A percentile compares a stretch with the other conserved stretches of the same genome.
Evolutionary conservation across 1,139 yeast genomes (phyloP).

Genomic region (Citeromyces hawaiiensis): DNA sequence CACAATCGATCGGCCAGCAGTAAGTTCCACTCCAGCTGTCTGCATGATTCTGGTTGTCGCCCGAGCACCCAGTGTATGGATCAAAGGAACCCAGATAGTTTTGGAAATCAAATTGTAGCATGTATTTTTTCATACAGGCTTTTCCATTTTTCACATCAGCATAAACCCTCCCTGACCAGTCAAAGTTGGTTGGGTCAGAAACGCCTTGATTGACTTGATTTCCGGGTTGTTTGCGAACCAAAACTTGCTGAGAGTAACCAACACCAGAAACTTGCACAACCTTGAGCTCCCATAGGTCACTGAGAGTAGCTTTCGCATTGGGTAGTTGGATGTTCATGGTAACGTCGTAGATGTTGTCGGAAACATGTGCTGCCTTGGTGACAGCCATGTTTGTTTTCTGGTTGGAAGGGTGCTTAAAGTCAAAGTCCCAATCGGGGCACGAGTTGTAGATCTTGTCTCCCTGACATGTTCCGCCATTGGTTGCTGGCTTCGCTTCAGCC

Average conservation of each 20-base stretch:
- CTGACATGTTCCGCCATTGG: background rate
- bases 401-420: background rate
- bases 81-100: background rate
- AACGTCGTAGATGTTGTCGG: background rate
- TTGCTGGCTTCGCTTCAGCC: background rate
- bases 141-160: background rate
- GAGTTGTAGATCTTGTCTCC: background rate
- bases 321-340: background rate
- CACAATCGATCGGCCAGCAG: background rate
- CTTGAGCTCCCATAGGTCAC: background rate
- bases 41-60: background rate
- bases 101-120: background rate
- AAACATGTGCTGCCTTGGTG: background rate
- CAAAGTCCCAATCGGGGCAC: background rate
- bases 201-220: background rate
- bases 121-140: background rate
- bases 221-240: background rate
- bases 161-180: background rate
- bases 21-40: background rate
- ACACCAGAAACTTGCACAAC: background rate
- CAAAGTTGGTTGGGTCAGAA: background rate
- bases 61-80: background rate
- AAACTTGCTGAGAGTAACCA: background rate
- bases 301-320: background rate
- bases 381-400: background rate